Evolutionary conservation across 495 filamentous ascomycete genomes (phyloP), one percentile per base, ranked within the genome.

Genomic region (Pseudevernia furfuracea): DNA sequence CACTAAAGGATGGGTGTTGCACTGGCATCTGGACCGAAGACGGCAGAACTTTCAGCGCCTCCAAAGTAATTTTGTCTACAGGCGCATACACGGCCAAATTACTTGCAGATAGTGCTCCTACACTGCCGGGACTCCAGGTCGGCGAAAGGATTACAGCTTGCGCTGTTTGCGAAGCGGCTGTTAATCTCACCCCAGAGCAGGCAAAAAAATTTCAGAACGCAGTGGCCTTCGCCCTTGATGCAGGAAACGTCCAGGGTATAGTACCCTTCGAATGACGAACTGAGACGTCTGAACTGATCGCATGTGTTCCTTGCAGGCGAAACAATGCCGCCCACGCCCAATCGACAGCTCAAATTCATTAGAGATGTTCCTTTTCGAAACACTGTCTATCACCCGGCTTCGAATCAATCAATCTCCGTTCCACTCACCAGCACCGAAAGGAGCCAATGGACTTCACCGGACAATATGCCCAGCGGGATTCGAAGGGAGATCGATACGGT

Each of bases 31-130:
- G 70, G 66, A 79, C 76, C 0, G 67, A 61, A 39, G 72, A 72
- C 38, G 84, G 82, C 8, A 63, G 72, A 52, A 62, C 56, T 0
- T 59, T 83, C 10, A 67, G 59, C 2, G 84, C 84, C 1, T 74
- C 78, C 2, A 71, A 78, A 49, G 72, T 78, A 32, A 71, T 88
- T 9, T 73, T 88, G 28, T 80, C 74, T 48, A 84, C 84, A 1
- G 84, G 85, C 0, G 82, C 85, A 34, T 80, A 76, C 66, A 88
- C 85, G 3, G 75, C 84, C 14, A 83, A 81, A 55, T 70, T 88
- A 38, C 70, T 88, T n/a, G 83, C 81, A 30, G 73, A 76, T 58
- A 78, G 78, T 60, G 80, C 82, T n/a, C 77, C 77, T 21, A 72
- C 73, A 10, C 74, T 76, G 56, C 57, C 72, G 15, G 77, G 73